Base-by-base conservation (phyloP, 2,329 filamentous ascomycete genomes). In the Apiospora sp. region DNA sequence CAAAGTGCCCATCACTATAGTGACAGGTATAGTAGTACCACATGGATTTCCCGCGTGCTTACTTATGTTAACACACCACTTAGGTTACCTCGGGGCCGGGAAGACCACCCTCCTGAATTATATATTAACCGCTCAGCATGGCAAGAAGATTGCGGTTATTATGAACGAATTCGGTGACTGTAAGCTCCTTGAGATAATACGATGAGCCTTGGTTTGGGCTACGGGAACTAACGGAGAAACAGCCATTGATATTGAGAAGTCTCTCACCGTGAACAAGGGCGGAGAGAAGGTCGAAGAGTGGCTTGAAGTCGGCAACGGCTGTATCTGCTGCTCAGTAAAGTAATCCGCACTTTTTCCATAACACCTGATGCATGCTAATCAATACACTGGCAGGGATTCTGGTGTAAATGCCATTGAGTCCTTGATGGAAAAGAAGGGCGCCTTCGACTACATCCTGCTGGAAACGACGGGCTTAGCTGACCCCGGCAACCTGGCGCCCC, bases 301-400 rank as follows among this genome's bases (percentile, higher is more conserved):
- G 94, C 90, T 99, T 41, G 95, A 98, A 74, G 91, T 99, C 71
- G 95, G 94, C 70, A 99, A 99, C 78, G 96, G 96, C 75, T 99
- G 96, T 81, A 95, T 99, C 76, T 99, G 96, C 84, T 99, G 96
- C 84, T 97, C 95, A 3, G 95, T 98, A 78, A 99, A 98, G 91
- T 95, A 86, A 67, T 64, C 2, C 6, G 1, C 48, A 71, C 46
- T 10, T 19, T 7, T 46, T 34, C n/a, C n/a, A 37, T 10, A 30
- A 16, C 22, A 48, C 61, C 54, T 67, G 78, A 84, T 73, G 84
- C 58, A 41, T 30, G 7, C 27, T 27, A 22, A 27, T 16, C n/a
- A 19, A 27, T 16, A 24, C n/a, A 10, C 37, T 16, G 14, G 0
- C 67, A 95, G 93, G 84, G 96, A 99, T 81, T 91, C 93, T 0